Evolutionary conservation across 305 asterid species (phyloP), one percentile per base, ranked within the genome.

Genomic region (Fraxinus floribunda): DNA sequence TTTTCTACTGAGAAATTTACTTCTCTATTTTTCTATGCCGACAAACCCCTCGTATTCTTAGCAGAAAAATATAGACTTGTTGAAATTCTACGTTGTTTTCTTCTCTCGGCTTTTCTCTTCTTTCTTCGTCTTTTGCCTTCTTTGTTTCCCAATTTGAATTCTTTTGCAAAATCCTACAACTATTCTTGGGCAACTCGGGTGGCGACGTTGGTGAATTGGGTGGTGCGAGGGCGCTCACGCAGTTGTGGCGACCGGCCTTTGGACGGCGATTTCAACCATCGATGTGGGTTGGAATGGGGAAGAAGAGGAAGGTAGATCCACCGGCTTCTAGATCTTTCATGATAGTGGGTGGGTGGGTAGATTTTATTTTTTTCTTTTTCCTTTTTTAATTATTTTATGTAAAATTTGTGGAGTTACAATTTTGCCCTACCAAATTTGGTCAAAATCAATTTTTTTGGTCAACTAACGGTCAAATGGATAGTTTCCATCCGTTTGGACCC

Each of bases 171-270:
- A 41, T 78, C 83, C 57, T 76, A 49, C 22, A 38, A 66, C 32
- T 75, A 78, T 78, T 78, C 86, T 57, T 75, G n/a, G n/a, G n/a
- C n/a, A n/a, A n/a, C 83, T 18, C 70, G 0, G 64, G 26, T 9
- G 93, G 93, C 36, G 89, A 80, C 2, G 87, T 3, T 66, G 77
- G 75, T 4, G 87, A 81, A 82, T 18, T 29, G 1, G 64, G 26
- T 9, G 93, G 93, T 39, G 89, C 90, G 0, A 85, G 98, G 87
- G 97, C 97, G 3, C 92, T 94, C 0, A 88, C 95, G 0, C 98
- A 95, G 80, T 84, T 95, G 34, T 81, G 44, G 44, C 11, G 2
- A 38, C 44, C 44, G 10, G 10, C 44, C 44, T 38, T 38, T 38
- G 44, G 44, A 38, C 7, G 44, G 44, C 44, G 11, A 38, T 38